Base-by-base conservation (phyloP, 2,329 filamentous ascomycete genomes). In the Metarhizium humberi region DNA sequence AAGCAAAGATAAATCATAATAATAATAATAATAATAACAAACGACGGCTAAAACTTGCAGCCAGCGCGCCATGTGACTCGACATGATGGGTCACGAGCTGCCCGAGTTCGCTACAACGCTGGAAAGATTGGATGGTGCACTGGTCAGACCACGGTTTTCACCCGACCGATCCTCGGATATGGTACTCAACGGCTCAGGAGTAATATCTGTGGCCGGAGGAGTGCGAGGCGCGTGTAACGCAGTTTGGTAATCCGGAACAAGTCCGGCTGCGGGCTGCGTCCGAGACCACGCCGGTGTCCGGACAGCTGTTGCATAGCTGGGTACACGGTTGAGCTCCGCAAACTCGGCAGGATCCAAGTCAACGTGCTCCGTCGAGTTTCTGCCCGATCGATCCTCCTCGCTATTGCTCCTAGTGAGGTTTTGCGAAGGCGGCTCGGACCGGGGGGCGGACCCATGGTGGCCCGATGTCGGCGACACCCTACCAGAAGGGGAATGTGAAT, bases 291-390 rank as follows among this genome's bases (percentile, higher is more conserved):
- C 79, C 5, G 84, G 81, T 0, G 84, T 81, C 59, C 81, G 82
- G 30, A 90, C 81, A 0, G 88, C 88, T 1, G 88, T 91, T 16
- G 80, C 79, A 67, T 92, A 92, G 55, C 87, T 91, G 1, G 88
- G 88, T 2, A 92, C 87, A 60, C 87, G 87, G 66, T 78, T 87
- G 46, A 91, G 72, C 59, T 84, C 80, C 50, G 80, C 78, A 60
- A 89, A 71, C 59, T 87, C 83, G 18, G 77, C 72, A 56, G 85
- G 80, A 36, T 80, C 74, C 50, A 77, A 75, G 57, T 85, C 79
- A 51, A 77, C 63, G 59, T 84, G 79, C 61, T 84, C 78, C 4
- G 78, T 77, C 7, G 81, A 83, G 59, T 77, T 75, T 55, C 77
- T 73, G 4, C 77, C 77, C 16, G 79, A 80, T 4, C 71, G 68